Evolutionary conservation across 2,329 filamentous ascomycete species (phyloP).

Genomic region (Karstenula rhodostoma): DNA sequence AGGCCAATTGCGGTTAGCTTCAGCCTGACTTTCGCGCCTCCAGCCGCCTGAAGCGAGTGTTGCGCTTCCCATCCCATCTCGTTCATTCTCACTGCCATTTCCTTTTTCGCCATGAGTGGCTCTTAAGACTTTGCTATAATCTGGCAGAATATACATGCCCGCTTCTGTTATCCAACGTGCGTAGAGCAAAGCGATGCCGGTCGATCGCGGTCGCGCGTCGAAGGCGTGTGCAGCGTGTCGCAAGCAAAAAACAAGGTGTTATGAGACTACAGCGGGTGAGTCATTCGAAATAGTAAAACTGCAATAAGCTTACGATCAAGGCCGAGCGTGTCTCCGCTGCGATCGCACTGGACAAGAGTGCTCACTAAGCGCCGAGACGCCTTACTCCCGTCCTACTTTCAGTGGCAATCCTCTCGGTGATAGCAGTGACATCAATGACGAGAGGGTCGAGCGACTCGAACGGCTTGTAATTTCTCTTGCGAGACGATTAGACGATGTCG

Average conservation of each 20-base stretch:
- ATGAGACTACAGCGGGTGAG: constrained; percentile 40
- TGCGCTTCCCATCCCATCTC: neutral
- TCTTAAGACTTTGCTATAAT: too few species aligned
- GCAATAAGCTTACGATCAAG: neutral
- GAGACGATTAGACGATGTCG: constrained; percentile 25
- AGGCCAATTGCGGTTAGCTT: neutral
- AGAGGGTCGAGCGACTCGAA: constrained; percentile 25
- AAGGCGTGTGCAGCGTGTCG: constrained; percentile 51
- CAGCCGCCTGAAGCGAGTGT: neutral
- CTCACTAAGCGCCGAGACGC: constrained; percentile 34
- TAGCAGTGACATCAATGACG: constrained; percentile 7
- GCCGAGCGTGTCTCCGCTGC: constrained; percentile 49
- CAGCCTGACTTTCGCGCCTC: neutral
- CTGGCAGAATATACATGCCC: neutral
- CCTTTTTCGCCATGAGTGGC: neutral
- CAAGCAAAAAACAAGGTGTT: constrained; percentile 55
- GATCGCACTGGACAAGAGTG: constrained; percentile 47
- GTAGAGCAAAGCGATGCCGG: constrained; percentile 23
- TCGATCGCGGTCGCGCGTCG: constrained; percentile 35
- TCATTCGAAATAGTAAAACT: neutral
- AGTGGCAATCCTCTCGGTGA: constrained; percentile 2
- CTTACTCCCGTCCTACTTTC: neutral
- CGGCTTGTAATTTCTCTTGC: constrained; percentile 19
- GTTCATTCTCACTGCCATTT: neutral
- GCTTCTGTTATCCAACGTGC: neutral